phyloP scores from a whole-genome alignment of 129 eudicot genomes.

The Escallonia herrerae region DNA sequence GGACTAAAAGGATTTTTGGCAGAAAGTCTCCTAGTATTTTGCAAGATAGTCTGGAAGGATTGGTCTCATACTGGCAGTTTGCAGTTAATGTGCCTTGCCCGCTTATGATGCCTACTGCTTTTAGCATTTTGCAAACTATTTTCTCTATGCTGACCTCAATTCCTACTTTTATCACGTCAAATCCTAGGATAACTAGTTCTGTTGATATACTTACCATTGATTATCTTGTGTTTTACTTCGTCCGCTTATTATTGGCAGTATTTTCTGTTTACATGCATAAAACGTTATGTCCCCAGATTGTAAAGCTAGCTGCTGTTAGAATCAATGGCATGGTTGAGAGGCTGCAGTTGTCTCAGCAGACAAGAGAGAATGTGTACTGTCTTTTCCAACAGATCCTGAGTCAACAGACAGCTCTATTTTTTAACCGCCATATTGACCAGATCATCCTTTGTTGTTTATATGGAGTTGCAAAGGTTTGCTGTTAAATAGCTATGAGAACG shows the following conservation, averaged over 20 bases:
- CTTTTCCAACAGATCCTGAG: conserved; percentile 76
- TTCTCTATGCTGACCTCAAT: neutral
- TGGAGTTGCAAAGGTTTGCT: conserved; percentile 95
- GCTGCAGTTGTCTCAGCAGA: conserved; percentile 71
- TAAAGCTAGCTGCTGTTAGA: conserved; percentile 96
- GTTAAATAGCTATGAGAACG: conserved; percentile 9
- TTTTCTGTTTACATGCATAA: neutral
- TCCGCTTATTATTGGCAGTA: neutral
- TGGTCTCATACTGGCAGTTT: too few relatives aligned
- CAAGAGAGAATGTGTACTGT: conserved; percentile 78
- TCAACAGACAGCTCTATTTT: conserved; percentile 62
- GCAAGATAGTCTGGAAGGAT: too few relatives aligned
- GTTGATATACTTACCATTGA: neutral
- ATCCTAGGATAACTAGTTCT: neutral
- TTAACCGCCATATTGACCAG: conserved; percentile 91
- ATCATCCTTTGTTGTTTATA: conserved; percentile 89
- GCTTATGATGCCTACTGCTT: too few relatives aligned
- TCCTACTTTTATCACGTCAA: neutral
- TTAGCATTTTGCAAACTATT: too few relatives aligned
- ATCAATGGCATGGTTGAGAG: conserved; percentile 94
- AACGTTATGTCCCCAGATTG: conserved; percentile 37
- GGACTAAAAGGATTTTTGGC: too few relatives aligned
- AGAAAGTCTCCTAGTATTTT: too few relatives aligned
- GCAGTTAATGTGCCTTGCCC: too few relatives aligned
- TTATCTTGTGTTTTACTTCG: neutral